Evolutionary conservation across 1,284 basidiomycete genomes (phyloP).

Genomic region (Tylopilus sp.): DNA sequence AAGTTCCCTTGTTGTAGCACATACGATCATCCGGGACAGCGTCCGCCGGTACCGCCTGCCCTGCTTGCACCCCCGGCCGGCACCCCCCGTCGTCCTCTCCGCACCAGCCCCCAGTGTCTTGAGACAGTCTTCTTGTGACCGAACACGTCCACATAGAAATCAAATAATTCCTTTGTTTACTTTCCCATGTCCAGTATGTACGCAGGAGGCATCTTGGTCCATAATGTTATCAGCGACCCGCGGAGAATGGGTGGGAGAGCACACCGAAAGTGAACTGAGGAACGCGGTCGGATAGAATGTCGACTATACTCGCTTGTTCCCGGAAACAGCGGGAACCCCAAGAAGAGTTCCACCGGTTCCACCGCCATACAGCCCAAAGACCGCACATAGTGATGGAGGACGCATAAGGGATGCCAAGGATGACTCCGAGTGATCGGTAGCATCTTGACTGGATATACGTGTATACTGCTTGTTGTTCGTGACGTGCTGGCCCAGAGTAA

Average conservation of each 20-base stretch:
- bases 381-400: constrained; percentile 97
- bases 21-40: constrained; percentile 69
- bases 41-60: constrained; percentile 27
- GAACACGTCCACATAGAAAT: constrained; percentile 83
- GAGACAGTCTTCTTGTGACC: constrained; percentile 88
- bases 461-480: constrained; percentile 98
- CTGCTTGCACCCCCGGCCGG: constrained; percentile 7
- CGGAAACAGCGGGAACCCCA: constrained; percentile 96
- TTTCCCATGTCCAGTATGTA: constrained; percentile 98
- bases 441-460: constrained; percentile 99
- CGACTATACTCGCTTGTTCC: constrained; percentile 99
- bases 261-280: constrained; percentile 18
- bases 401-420: constrained; percentile 95
- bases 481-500: constrained; percentile 98
- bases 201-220: constrained; percentile 80
- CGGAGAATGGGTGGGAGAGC: background rate
- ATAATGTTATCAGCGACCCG: constrained; percentile 14
- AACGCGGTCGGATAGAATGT: constrained; percentile 12
- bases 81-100: constrained; percentile 6
- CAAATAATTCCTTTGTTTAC: constrained; percentile 96
- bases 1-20: constrained; percentile 53
- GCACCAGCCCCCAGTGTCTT: constrained; percentile 80
- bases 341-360: constrained; percentile 97
- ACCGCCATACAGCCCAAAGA: constrained; percentile 95
- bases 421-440: constrained; percentile 98